These are phyloP conservation scores for Carex pumila DNA, from an alignment of 176 grass and related monocot genomes.

Conservation along the genomic window DNA sequence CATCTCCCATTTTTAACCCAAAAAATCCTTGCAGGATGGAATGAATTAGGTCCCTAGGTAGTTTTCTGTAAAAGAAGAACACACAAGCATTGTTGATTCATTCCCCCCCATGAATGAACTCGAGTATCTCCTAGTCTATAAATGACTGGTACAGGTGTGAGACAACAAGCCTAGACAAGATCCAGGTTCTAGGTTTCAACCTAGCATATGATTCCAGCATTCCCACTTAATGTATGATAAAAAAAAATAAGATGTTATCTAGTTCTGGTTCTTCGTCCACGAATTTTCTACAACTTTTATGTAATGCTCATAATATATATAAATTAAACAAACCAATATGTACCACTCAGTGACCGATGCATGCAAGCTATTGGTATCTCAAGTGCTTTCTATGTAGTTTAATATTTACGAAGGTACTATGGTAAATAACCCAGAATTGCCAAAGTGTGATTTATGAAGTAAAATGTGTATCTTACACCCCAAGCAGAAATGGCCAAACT, in stretches of 20 bases:
- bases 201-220: not conserved
- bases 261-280: not conserved
- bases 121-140: not conserved
- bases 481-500: slow-evolving; percentile 97
- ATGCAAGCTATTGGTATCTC: not conserved
- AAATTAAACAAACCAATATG: not conserved
- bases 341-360: not conserved
- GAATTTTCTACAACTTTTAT: not conserved
- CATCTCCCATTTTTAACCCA: not conserved
- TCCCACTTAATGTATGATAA: not conserved
- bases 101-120: not conserved
- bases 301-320: not conserved
- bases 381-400: not conserved
- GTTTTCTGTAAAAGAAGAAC: not conserved
- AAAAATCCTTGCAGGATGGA: not conserved
- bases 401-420: not conserved
- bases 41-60: not conserved
- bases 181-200: not conserved
- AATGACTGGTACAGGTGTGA: not conserved
- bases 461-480: slow-evolving; percentile 61
- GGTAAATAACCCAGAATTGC: not conserved
- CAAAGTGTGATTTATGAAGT: slow-evolving; percentile 19
- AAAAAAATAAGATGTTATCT: not conserved
- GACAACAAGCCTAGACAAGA: not conserved
- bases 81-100: not conserved